Evolutionary conservation across 306 rosid genomes (phyloP).

Genomic region (Neltuma alba): DNA sequence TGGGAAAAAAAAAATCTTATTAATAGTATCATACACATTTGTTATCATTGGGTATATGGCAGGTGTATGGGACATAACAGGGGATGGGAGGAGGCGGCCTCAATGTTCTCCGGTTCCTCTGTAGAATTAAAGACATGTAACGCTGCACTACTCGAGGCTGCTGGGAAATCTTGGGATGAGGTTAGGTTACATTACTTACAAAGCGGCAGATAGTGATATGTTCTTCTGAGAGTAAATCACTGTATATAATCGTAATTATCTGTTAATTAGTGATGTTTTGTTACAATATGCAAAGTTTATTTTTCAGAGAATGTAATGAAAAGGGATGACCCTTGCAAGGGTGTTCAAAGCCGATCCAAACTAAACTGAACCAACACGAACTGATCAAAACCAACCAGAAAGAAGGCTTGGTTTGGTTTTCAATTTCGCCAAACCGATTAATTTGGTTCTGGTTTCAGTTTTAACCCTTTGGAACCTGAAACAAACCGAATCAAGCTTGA

Average conservation of each 20-base stretch:
- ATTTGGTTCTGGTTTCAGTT: background rate
- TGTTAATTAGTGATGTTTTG: slow-evolving; percentile 12
- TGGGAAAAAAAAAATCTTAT: background rate
- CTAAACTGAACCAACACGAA: background rate
- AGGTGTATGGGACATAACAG: slow-evolving; percentile 99
- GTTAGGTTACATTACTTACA: slow-evolving; percentile 48
- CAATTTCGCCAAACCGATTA: background rate
- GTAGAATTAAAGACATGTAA: slow-evolving; percentile 88
- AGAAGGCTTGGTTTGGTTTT: background rate
- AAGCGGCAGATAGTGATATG: background rate
- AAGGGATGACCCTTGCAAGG: background rate
- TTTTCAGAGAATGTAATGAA: slow-evolving; percentile 7
- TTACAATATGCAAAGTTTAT: slow-evolving; percentile 4
- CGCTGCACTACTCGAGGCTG: slow-evolving; percentile 89
- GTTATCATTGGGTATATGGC: slow-evolving; percentile 38
- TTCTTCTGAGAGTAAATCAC: slow-evolving; percentile 24
- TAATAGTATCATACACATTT: slow-evolving; percentile 23
- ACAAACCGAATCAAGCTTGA: background rate
- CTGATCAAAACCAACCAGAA: background rate
- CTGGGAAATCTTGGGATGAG: slow-evolving; percentile 96
- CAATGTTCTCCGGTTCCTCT: slow-evolving; percentile 84
- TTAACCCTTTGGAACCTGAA: background rate
- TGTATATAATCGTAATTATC: slow-evolving; percentile 4
- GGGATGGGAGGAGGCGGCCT: slow-evolving; percentile 99
- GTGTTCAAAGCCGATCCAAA: background rate